These are phyloP conservation scores for Carex parvula DNA, from an alignment of 176 grass and related monocot genomes.

Conservation along the genomic window DNA sequence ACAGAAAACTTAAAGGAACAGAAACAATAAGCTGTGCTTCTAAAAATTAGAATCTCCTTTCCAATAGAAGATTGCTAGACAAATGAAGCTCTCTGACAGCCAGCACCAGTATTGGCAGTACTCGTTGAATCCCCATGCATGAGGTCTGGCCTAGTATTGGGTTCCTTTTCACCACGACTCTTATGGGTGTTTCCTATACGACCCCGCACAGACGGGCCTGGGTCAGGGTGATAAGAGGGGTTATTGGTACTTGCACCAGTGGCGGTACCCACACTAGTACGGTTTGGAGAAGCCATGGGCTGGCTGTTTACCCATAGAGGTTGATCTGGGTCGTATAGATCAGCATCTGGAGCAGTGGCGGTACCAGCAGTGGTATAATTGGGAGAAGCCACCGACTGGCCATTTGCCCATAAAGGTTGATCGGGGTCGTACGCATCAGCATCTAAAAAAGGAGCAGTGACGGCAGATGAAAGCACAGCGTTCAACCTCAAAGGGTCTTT, in stretches of 20 bases:
- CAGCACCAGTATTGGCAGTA: not conserved
- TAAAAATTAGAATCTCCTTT: too few species aligned
- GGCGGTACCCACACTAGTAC: slow-evolving; percentile 28
- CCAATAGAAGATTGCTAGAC: not conserved
- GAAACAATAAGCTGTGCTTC: too few species aligned
- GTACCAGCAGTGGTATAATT: slow-evolving; percentile 33
- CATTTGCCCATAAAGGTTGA: slow-evolving; percentile 70
- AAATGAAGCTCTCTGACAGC: slow-evolving; percentile 67
- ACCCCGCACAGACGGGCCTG: slow-evolving; percentile 71
- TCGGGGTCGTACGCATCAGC: too few species aligned
- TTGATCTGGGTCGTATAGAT: slow-evolving; percentile 36
- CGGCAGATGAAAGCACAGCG: slow-evolving; percentile 42
- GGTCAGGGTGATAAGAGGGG: slow-evolving; percentile 18
- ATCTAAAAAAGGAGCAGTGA: not conserved
- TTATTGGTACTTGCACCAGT: slow-evolving; percentile 1
- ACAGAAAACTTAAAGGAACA: too few species aligned
- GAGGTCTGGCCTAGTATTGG: not conserved
- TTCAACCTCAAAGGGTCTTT: slow-evolving; percentile 56
- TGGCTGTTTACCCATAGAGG: slow-evolving; percentile 55
- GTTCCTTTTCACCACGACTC: not conserved
- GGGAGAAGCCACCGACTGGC: not conserved
- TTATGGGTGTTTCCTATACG: slow-evolving; percentile 33
- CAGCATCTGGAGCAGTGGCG: too few species aligned
- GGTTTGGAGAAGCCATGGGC: slow-evolving; percentile 10
- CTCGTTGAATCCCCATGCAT: not conserved